phyloP scores from a whole-genome alignment of 495 filamentous ascomycete species.

The Penicillium daleae region DNA sequence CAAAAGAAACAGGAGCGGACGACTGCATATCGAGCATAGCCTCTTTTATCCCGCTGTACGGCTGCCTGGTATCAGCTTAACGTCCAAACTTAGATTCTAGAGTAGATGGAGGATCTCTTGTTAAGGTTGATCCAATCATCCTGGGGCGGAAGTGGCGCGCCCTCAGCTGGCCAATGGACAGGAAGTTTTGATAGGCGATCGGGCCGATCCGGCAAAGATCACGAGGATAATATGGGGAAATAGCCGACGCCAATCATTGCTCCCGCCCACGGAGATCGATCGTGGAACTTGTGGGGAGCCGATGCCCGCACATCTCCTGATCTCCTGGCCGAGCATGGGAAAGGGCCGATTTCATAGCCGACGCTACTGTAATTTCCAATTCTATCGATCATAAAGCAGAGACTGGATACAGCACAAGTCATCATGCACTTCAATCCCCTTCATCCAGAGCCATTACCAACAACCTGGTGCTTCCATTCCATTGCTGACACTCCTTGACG shows the following conservation, averaged over 20 bases:
- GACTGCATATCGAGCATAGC: not conserved
- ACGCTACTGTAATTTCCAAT: not conserved
- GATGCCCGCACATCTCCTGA: not conserved
- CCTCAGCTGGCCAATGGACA: not conserved
- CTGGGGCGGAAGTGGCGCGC: no score
- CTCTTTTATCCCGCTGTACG: not conserved
- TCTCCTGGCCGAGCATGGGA: not conserved
- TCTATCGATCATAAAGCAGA: not conserved
- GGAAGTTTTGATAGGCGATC: conserved; percentile 1
- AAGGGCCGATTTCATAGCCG: not conserved
- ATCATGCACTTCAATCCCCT: not conserved
- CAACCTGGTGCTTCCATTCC: not conserved
- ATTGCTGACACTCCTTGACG: not conserved
- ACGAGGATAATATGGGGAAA: not conserved
- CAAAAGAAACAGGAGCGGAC: not conserved
- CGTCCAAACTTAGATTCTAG: not conserved
- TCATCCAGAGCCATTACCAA: not conserved
- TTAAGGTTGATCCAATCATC: not conserved
- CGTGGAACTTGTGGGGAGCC: no score
- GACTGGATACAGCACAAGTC: not conserved
- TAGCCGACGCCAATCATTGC: not conserved
- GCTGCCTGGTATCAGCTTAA: not conserved
- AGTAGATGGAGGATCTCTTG: not conserved
- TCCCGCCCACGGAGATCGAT: not conserved
- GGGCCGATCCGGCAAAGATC: not conserved